Conservation (phyloP, 2,329 filamentous ascomycete genomes). For the Zymoseptoria tritici region DNA sequence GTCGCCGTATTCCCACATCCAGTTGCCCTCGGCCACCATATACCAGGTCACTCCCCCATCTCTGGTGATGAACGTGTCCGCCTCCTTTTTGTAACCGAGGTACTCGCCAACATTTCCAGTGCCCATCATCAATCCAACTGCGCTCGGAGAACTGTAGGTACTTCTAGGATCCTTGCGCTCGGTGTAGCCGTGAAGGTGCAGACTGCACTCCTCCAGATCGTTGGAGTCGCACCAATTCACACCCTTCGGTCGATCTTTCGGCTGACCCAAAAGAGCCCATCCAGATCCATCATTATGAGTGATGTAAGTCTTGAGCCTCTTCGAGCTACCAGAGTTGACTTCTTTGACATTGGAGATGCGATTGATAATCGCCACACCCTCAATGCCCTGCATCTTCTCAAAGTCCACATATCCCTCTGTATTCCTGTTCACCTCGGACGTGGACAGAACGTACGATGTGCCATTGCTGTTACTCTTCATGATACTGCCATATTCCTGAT, state of each 20-base stretch:
- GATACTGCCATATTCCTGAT: slow-evolving; percentile 71
- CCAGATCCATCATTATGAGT: slow-evolving; percentile 93
- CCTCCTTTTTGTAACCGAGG: slow-evolving; percentile 60
- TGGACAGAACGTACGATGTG: slow-evolving; percentile 83
- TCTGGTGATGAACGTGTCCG: slow-evolving; percentile 81
- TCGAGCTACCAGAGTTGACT: slow-evolving; percentile 55
- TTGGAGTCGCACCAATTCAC: slow-evolving; percentile 41
- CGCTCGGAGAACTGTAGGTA: slow-evolving; percentile 81
- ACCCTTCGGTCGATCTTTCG: slow-evolving; percentile 56
- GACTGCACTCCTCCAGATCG: slow-evolving; percentile 60
- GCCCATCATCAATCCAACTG: slow-evolving; percentile 83
- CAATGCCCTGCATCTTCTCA: slow-evolving; percentile 86
- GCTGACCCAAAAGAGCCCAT: slow-evolving; percentile 73
- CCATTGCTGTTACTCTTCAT: slow-evolving; percentile 99
- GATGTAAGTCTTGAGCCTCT: slow-evolving; percentile 82
- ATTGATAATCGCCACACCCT: slow-evolving; percentile 85
- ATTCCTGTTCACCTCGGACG: slow-evolving; percentile 75
- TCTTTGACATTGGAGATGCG: slow-evolving; percentile 67
- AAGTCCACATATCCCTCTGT: slow-evolving; percentile 77
- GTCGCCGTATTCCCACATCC: slow-evolving; percentile 92
- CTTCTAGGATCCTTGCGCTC: slow-evolving; percentile 75
- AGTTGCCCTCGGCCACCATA: slow-evolving; percentile 75
- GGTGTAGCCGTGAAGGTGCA: slow-evolving; percentile 94
- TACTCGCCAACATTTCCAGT: slow-evolving; percentile 80
- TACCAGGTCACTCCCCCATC: slow-evolving; percentile 90